These are phyloP conservation scores for Paramyrothecium roridum DNA, from an alignment of 2,329 filamentous ascomycete species.

Conservation along the genomic window DNA sequence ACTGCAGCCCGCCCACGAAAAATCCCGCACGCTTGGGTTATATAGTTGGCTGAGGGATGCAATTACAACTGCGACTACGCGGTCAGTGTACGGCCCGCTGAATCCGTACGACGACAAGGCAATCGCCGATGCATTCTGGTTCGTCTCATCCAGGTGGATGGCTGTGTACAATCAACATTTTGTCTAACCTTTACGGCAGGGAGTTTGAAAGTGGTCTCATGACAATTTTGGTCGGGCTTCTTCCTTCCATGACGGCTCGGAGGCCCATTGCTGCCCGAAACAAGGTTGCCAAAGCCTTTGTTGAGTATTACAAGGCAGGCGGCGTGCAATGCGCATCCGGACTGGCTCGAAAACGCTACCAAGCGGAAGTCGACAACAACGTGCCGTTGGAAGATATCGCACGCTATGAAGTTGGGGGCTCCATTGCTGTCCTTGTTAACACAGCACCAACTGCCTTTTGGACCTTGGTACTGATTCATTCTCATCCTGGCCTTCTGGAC, in stretches of 20 bases:
- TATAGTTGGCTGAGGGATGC: too few species aligned
- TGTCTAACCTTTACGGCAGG: background rate
- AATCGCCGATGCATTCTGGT: constrained; percentile 8
- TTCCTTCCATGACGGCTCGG: constrained; percentile 1
- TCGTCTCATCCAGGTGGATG: background rate
- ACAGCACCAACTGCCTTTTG: background rate
- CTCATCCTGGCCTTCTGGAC: background rate
- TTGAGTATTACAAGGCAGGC: background rate
- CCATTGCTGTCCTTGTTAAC: background rate
- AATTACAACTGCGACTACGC: constrained; percentile 6
- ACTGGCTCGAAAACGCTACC: background rate
- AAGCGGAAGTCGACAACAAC: background rate
- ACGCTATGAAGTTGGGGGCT: background rate
- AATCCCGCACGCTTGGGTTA: too few species aligned
- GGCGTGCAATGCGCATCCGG: background rate
- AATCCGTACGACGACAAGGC: constrained; percentile 7
- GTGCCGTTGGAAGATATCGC: background rate
- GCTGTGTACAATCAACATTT: too few species aligned
- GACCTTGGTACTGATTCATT: background rate
- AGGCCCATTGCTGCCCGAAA: constrained; percentile 2
- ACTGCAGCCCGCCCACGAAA: too few species aligned
- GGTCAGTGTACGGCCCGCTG: constrained; percentile 8
- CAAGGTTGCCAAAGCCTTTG: background rate
- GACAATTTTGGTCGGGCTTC: constrained; percentile 2
- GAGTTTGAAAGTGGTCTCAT: constrained; percentile 2